A percentile compares a stretch with the other conserved stretches of the same genome.
Evolutionary conservation across 495 filamentous ascomycete genomes (phyloP).

Genomic region (Aspergillus asperescens): DNA sequence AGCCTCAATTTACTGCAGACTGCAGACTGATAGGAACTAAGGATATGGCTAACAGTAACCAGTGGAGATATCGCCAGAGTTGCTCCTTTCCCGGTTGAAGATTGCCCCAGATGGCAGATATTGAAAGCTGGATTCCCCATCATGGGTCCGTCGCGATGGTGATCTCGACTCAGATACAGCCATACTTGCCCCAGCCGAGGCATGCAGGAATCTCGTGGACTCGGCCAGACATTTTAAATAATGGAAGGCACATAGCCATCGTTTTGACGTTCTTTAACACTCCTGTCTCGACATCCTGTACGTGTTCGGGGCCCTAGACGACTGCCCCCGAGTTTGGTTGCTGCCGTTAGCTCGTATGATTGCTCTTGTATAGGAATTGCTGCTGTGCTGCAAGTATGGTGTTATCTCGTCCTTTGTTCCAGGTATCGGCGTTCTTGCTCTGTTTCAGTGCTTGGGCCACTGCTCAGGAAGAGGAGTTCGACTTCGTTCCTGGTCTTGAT

Average conservation of each 20-base stretch:
- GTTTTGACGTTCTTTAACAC: not conserved
- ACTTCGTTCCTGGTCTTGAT: not conserved
- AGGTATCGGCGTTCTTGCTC: not conserved
- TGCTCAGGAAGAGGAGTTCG: not conserved
- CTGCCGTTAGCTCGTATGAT: not conserved
- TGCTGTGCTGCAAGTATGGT: constrained; percentile 6
- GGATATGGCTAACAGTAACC: not conserved
- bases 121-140: not conserved
- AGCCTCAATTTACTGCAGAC: not conserved
- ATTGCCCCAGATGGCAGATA: not conserved
- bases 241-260: not conserved
- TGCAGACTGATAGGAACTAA: not conserved
- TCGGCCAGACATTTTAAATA: constrained; percentile 3
- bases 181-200: not conserved
- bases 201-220: constrained; percentile 5
- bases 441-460: not conserved
- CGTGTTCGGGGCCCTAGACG: not conserved
- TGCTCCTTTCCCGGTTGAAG: not conserved
- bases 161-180: not conserved
- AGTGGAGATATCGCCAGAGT: not conserved
- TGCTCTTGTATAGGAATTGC: not conserved
- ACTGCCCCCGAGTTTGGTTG: not conserved
- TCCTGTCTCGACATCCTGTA: not conserved
- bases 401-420: not conserved
- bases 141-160: constrained; percentile 10